Base-by-base conservation (phyloP, 2,329 filamentous ascomycete genomes). In the Westerdykella ornata region DNA sequence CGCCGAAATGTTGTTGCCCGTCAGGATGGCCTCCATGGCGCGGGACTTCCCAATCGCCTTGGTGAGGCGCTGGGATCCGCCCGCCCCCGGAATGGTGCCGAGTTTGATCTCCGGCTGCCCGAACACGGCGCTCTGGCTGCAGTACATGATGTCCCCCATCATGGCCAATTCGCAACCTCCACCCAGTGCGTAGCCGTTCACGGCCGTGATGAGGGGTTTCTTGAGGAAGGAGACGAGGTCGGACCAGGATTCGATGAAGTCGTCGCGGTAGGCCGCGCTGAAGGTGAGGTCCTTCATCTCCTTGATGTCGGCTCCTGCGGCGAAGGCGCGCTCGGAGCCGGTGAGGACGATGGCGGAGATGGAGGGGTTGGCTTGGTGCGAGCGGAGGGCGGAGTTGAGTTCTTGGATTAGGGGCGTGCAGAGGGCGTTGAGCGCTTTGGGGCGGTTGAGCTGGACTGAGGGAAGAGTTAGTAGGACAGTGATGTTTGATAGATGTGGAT, bases 61-160 rank as follows among this genome's bases (percentile, higher is more conserved):
- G 5, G 88, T 94, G 35, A 98, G 72, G 7, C 92, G 76, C 74
- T 98, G 92, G 48, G 82, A 88, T 5, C 92, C 92, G 19, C 92
- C 92, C 0, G 86, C 92, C 3, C 92, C 92, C 1, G 92, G 92
- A 42, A 97, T 87, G 2, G 85, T 85, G 18, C 92, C 92, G 3
- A 98, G 76, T 71, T 94, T 96, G 72, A 98, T 88, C 73, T 98
- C 92, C 1, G 92, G 92, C 71, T 97, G 92, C 11, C 92, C 92
- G 63, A 98, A 96, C 57, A 87, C 94, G 51, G 92, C 90, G 13
- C 69, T 79, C 38, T 82, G 76, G 2, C 85, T 89, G 70, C 86
- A 92, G 74, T 97, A 97, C 45, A 98, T 70, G 53, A 97, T 83
- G 65, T 98, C 92, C 8, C 85, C 88, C 92, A 97, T 98, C 75